Percentiles rank a stretch among this genome's conserved stretches.
These are phyloP conservation scores for Amphirosellinia nigrospora DNA, from an alignment of 495 filamentous ascomycete species.

Conservation along the genomic window DNA sequence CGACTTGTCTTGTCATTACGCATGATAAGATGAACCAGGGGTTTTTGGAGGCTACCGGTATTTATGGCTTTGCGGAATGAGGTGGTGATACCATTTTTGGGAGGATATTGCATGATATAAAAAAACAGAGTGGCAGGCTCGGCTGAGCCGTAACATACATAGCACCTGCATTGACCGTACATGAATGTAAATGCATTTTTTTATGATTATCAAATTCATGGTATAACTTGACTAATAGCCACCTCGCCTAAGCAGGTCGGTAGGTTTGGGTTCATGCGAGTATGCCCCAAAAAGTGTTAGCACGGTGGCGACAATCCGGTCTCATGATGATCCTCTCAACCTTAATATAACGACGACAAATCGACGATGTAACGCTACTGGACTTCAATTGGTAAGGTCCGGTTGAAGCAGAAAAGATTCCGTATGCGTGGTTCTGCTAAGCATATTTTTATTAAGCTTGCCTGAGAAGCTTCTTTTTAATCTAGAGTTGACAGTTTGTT, in stretches of 20 bases:
- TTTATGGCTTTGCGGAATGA: background rate
- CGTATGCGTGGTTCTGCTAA: background rate
- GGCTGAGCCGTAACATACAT: conserved; percentile 15
- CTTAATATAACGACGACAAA: background rate
- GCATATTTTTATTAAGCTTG: background rate
- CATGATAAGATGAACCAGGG: background rate
- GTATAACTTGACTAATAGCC: background rate
- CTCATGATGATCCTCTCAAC: background rate
- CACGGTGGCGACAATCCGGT: background rate
- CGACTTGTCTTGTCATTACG: background rate
- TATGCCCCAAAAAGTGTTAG: background rate
- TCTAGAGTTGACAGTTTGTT: background rate
- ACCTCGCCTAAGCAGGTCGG: background rate
- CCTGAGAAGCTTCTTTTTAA: background rate
- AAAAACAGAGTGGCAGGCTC: background rate
- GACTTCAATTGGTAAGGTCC: background rate
- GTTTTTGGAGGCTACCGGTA: background rate
- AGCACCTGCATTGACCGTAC: background rate
- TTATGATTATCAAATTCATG: background rate
- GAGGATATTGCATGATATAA: conserved; percentile 1
- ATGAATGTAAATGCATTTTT: background rate
- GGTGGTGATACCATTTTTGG: conserved; percentile 1
- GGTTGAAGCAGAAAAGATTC: background rate
- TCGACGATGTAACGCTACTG: conserved; percentile 11
- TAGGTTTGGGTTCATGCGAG: background rate